phyloP scores from a whole-genome alignment of 352 stramenopile species.

The Globisporangium acanthophoron region DNA sequence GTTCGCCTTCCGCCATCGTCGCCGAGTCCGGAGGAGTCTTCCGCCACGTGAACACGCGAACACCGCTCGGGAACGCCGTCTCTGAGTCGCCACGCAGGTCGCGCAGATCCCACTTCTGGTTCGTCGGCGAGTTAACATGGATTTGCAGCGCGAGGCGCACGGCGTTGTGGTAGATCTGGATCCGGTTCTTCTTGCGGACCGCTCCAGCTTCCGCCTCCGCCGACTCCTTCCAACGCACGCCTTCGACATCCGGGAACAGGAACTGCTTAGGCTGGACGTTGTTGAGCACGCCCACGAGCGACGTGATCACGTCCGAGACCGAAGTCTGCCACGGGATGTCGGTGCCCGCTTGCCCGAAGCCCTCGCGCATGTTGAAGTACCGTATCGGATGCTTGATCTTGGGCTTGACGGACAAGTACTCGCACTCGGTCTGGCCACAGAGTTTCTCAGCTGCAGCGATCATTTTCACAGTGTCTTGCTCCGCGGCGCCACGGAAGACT shows the following conservation, averaged over 20 bases:
- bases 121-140: constrained; percentile 34
- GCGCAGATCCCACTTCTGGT: constrained; percentile 27
- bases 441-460: constrained; percentile 33
- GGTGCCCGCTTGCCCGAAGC: constrained; percentile 26
- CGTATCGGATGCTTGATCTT: constrained; percentile 41
- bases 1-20: background rate
- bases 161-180: constrained; percentile 44
- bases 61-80: constrained; percentile 9
- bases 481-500: constrained; percentile 43
- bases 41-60: constrained; percentile 15
- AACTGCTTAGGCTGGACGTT: constrained; percentile 40
- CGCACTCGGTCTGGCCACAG: constrained; percentile 37
- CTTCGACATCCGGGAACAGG: constrained; percentile 32
- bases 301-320: constrained; percentile 41
- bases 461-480: constrained; percentile 38
- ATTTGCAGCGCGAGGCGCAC: constrained; percentile 40
- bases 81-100: constrained; percentile 2
- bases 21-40: background rate
- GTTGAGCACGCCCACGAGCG: constrained; percentile 46
- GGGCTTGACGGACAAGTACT: constrained; percentile 50
- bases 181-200: constrained; percentile 17
- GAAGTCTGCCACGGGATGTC: constrained; percentile 45
- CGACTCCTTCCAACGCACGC: constrained; percentile 16
- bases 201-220: background rate
- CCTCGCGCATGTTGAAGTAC: constrained; percentile 65